Evolutionary conservation across 768 basidiomycete genomes (phyloP).

Genomic region (Lentinula guzmanii): DNA sequence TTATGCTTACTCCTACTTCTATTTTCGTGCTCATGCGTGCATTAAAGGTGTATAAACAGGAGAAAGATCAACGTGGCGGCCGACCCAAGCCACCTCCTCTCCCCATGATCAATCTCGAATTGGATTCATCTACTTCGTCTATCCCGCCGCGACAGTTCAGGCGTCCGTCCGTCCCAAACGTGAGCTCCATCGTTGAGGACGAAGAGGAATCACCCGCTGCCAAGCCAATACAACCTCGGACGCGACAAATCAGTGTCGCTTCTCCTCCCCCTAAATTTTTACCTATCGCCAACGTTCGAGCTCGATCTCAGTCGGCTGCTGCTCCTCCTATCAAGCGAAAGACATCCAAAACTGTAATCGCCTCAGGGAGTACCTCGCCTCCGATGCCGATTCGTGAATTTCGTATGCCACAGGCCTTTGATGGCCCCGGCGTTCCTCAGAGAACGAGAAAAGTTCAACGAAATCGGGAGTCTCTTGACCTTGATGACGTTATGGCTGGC

Average conservation of each 20-base stretch:
- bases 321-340: conserved; percentile 20
- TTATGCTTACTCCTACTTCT: conserved; percentile 11
- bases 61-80: conserved; percentile 47
- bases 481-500: conserved; percentile 70
- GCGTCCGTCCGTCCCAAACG: conserved; percentile 43
- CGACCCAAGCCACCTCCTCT: conserved; percentile 29
- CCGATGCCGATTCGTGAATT: conserved; percentile 20
- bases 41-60: conserved; percentile 64
- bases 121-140: conserved; percentile 16
- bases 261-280: conserved; percentile 26
- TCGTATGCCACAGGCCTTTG: conserved; percentile 14
- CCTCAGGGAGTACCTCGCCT: conserved; percentile 22
- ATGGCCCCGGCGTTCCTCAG: conserved; percentile 32
- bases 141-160: conserved; percentile 27
- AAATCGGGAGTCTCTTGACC: conserved; percentile 63
- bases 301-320: conserved; percentile 27
- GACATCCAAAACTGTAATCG: conserved; percentile 20
- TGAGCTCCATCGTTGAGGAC: conserved; percentile 63
- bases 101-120: conserved; percentile 28
- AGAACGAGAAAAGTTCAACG: conserved; percentile 47
- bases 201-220: conserved; percentile 46
- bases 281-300: conserved; percentile 18
- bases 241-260: conserved; percentile 41
- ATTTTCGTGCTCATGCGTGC: conserved; percentile 9
- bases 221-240: conserved; percentile 23